Evolutionary conservation across 1,139 yeast genomes (phyloP), one percentile per base, ranked within the genome.

Genomic region (Sugiyamaella xylanicola): DNA sequence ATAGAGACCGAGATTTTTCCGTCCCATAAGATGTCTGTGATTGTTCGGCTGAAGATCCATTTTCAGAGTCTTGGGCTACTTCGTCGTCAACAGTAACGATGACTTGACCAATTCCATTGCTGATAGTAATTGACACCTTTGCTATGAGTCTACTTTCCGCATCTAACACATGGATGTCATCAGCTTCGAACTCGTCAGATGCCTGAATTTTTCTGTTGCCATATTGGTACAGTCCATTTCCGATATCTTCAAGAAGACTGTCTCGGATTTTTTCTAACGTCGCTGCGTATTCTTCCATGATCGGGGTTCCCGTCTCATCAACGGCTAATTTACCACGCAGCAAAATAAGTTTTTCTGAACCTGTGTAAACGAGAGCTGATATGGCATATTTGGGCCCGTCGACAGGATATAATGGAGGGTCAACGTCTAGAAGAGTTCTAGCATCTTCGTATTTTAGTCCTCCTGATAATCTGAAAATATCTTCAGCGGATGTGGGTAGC

Each of bases 181-280:
- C 47, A 41, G 61, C 58, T n/a, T 53, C 40, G 48, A 65, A 63
- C 20, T 54, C 57, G 45, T 59, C 65, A n/a, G 54, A 59, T 1
- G 45, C 60, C 8, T 56, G 36, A 8, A 63, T 60, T 2, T 25
- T 40, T 25, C 39, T 41, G n/a, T 64, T 66, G 21, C 61, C 55
- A 9, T 61, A 45, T 21, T 43, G 48, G 22, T 54, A 39, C 11
- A 50, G 48, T 8, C 62, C 59, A 19, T 51, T 39, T 13, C 54
- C 57, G 5, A 56, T 41, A 17, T 58, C 57, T 2, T 58, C 60
- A 40, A 53, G 47, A 27, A 56, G 27, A 21, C 50, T 48, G 25
- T 57, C 55, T n/a, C 56, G 49, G 5, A 51, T 40, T 48, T 35
- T 49, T 16, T 54, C 54, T 19, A 54, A 21, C 4, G 49, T 35